These are phyloP conservation scores for Leccinum griseonigrum DNA, from an alignment of 1,284 basidiomycete species.

Conservation along the genomic window DNA sequence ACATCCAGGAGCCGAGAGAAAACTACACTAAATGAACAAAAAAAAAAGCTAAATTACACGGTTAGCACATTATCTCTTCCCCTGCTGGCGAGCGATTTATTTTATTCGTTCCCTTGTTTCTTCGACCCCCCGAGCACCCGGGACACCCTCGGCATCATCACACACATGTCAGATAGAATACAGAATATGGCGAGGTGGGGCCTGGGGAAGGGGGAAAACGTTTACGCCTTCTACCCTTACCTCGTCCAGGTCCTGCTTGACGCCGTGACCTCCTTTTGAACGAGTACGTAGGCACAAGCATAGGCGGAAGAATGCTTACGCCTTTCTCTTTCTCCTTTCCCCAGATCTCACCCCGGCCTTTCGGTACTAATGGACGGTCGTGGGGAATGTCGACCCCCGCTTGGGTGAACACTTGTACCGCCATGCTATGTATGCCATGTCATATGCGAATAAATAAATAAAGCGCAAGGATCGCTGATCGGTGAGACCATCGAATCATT, in stretches of 20 bases:
- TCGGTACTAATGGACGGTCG: neutral
- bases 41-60: neutral
- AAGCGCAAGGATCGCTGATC: conserved; percentile 1
- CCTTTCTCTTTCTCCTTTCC: neutral
- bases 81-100: neutral
- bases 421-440: neutral
- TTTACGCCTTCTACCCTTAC: neutral
- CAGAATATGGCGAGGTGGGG: neutral
- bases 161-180: neutral
- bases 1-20: neutral
- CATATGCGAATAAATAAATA: neutral
- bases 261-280: neutral
- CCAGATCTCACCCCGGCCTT: neutral
- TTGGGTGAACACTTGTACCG: neutral
- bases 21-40: neutral
- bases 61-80: neutral
- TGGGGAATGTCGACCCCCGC: neutral
- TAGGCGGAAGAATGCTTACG: neutral
- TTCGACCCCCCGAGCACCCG: neutral
- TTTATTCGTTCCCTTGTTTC: neutral
- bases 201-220: neutral
- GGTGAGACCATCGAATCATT: neutral
- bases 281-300: neutral
- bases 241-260: neutral
- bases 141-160: neutral